Conservation (phyloP, 768 basidiomycete species). For the Gyrodon lividus region DNA sequence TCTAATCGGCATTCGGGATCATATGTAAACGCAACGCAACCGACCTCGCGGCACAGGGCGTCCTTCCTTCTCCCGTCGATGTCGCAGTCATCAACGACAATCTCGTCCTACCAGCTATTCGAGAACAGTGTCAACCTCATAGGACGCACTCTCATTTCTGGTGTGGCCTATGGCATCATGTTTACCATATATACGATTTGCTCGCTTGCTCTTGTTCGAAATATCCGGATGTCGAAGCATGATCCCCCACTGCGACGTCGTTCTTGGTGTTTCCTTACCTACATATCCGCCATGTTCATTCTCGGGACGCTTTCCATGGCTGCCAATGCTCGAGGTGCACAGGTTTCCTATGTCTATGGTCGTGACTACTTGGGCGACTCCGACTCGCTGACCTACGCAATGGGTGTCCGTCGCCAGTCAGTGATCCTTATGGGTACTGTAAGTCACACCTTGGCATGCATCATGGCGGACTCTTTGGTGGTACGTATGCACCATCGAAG, state of each 20-base stretch:
- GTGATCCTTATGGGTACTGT: not conserved
- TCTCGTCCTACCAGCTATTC: not conserved
- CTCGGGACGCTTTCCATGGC: slow-evolving; percentile 13
- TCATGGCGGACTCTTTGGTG: not conserved
- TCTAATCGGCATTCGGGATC: too few relatives aligned
- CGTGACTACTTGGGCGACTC: slow-evolving; percentile 6
- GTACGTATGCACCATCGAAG: not conserved
- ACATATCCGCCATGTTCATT: slow-evolving; percentile 13
- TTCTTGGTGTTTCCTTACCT: slow-evolving; percentile 4
- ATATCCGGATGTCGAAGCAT: not conserved
- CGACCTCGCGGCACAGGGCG: too few relatives aligned
- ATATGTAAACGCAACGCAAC: too few relatives aligned
- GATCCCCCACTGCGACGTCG: not conserved
- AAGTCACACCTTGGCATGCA: not conserved
- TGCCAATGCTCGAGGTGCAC: slow-evolving; percentile 9
- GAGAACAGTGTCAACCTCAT: not conserved
- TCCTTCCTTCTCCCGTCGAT: too few relatives aligned
- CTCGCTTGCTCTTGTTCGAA: not conserved
- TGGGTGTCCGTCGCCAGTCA: not conserved
- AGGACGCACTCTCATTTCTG: not conserved
- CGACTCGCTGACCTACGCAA: not conserved
- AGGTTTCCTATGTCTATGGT: slow-evolving; percentile 8
- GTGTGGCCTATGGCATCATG: slow-evolving; percentile 2
- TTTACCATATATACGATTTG: not conserved
- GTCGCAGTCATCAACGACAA: too few relatives aligned